A percentile compares a stretch with the other conserved stretches of the same genome.
phyloP scores from a whole-genome alignment of 805 yeast genomes.

The Jamesozyma rosinii region DNA sequence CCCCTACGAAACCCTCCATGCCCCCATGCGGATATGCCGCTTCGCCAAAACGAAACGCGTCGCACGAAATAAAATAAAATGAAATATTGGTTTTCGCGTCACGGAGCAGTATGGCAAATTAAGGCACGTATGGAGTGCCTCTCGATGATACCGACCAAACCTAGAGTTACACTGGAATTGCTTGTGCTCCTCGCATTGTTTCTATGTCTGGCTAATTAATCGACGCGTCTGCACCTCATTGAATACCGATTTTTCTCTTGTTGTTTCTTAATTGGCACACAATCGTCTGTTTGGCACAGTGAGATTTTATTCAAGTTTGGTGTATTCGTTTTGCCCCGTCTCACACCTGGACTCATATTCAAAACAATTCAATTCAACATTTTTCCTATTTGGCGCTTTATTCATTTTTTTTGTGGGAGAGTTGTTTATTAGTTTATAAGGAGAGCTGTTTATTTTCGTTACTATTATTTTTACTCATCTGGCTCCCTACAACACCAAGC shows the following conservation, averaged over 20 bases:
- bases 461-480: too few species aligned
- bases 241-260: background rate
- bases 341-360: background rate
- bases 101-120: too few species aligned
- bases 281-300: background rate
- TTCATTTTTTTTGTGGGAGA: too few species aligned
- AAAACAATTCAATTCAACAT: background rate
- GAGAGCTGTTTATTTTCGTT: background rate
- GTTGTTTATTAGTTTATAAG: background rate
- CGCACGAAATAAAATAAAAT: too few species aligned
- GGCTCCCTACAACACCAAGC: too few species aligned
- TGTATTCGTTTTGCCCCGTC: background rate
- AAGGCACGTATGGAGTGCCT: too few species aligned
- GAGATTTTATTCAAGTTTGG: background rate
- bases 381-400: background rate
- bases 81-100: too few species aligned
- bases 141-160: too few species aligned
- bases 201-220: background rate
- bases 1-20: too few species aligned
- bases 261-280: background rate
- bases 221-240: background rate
- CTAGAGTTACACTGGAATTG: too few species aligned
- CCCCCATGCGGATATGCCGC: too few species aligned
- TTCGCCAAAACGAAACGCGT: too few species aligned
- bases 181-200: background rate